These are phyloP conservation scores for Blastomyces percursus DNA, from an alignment of 2,329 filamentous ascomycete genomes.

Conservation along the genomic window DNA sequence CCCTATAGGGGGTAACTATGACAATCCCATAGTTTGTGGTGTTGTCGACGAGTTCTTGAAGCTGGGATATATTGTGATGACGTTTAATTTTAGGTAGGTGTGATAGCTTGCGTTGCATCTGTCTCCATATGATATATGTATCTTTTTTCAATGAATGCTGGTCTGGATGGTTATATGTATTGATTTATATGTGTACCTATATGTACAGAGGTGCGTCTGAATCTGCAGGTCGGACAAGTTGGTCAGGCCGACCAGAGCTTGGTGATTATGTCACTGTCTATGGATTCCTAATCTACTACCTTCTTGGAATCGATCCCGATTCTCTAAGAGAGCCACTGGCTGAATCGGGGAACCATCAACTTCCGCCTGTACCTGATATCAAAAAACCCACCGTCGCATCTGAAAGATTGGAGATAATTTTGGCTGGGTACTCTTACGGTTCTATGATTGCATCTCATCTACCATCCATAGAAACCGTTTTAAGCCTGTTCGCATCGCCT, in stretches of 20 bases:
- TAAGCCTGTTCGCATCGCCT: constrained; percentile 48
- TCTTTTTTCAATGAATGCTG: background rate
- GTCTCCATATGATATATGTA: background rate
- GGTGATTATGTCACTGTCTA: constrained; percentile 73
- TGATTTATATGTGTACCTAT: constrained; percentile 5
- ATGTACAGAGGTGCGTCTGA: constrained; percentile 57
- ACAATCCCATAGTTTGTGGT: constrained; percentile 67
- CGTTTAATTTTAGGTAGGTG: constrained; percentile 78
- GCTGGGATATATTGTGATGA: constrained; percentile 63
- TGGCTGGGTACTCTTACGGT: constrained; percentile 85
- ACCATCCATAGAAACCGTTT: constrained; percentile 47
- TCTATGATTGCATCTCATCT: constrained; percentile 67
- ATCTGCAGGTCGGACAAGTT: constrained; percentile 70
- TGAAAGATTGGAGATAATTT: constrained; percentile 37
- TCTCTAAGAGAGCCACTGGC: background rate
- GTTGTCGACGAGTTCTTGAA: constrained; percentile 55
- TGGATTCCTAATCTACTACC: constrained; percentile 68
- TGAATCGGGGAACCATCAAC: background rate
- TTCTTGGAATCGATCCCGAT: constrained; percentile 44
- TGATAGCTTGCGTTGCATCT: background rate
- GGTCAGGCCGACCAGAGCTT: constrained; percentile 71
- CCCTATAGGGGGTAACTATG: constrained; percentile 70
- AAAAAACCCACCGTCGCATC: background rate
- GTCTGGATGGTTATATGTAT: constrained; percentile 9
- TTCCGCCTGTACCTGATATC: background rate